phyloP scores from a whole-genome alignment of 495 filamentous ascomycete genomes.

The Schizothecium vesticola region DNA sequence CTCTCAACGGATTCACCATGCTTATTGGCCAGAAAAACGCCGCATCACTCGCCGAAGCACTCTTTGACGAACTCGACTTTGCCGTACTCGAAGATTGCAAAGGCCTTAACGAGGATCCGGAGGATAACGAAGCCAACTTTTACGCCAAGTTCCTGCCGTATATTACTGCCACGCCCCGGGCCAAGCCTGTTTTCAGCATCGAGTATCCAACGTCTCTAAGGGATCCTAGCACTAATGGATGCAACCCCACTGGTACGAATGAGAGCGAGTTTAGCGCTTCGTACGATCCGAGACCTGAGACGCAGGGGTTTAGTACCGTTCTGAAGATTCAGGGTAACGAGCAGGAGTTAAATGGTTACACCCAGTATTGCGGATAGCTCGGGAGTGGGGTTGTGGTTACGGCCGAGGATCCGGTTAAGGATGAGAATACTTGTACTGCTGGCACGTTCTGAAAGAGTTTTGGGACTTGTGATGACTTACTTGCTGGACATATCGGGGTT shows the following conservation, averaged over 20 bases:
- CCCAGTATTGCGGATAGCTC: slow-evolving; percentile 39
- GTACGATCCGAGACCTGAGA: no score
- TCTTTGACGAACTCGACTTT: slow-evolving; percentile 56
- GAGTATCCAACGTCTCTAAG: slow-evolving; percentile 50
- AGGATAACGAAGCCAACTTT: slow-evolving; percentile 22
- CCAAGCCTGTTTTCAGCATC: slow-evolving; percentile 69
- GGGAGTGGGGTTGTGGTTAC: slow-evolving; percentile 5
- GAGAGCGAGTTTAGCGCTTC: slow-evolving; percentile 20
- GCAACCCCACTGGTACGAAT: slow-evolving; percentile 33
- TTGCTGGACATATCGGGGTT: no score
- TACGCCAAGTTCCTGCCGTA: slow-evolving; percentile 55
- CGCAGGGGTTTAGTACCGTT: slow-evolving; percentile 61
- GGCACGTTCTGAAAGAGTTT: no score
- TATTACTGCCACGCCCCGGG: slow-evolving; percentile 42
- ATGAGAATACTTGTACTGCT: no score
- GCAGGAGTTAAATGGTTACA: slow-evolving; percentile 57
- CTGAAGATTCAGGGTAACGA: slow-evolving; percentile 44
- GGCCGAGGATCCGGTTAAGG: no score
- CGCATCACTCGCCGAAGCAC: slow-evolving; percentile 47
- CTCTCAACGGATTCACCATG: slow-evolving; percentile 35
- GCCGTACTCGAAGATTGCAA: slow-evolving; percentile 68
- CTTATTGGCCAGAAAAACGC: slow-evolving; percentile 64
- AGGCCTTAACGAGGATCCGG: slow-evolving; percentile 43
- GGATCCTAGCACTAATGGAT: background rate
- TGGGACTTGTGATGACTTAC: no score